Base-by-base conservation (phyloP, 257 asterid species). In the Salvia miltiorrhiza region DNA sequence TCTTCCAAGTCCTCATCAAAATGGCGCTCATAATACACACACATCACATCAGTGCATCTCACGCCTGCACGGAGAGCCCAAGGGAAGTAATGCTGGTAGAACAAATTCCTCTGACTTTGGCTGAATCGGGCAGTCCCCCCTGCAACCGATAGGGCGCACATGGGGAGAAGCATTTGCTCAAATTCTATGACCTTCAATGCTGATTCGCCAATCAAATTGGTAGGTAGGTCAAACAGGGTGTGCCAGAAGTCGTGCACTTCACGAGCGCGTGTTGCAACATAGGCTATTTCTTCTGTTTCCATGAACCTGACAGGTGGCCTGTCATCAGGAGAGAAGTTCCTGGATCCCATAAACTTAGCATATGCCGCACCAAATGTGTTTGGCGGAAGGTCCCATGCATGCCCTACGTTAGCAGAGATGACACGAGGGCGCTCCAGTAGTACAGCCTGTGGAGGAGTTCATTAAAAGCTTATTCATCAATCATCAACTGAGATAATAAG, bases 161-260 rank as follows among this genome's bases (percentile, higher is more conserved):
- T 87, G 26, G 99, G 97, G 67, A 94, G 96, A 20, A 87, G 74
- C 97, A 91, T 91, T 80, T 94, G 99, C 79, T 94, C 93, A 33
- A 91, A 94, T 70, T 94, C 99, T 35, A 94, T 87, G 41, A 94
- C 97, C 69, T 94, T 94, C 13, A 94, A 64, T 2, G 97, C 88
- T 32, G 96, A 85, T 81, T 94, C 99, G 64, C 99, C 97, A 0
- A 94, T 91, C 84, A 91, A 76, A 76, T 94, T 94, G 52, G 97
- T 91, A 8, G 97, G 97, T 19, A 94, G 87, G 30, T 68, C 99
- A 65, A 94, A 94, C 35, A 89, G 82, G 63, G 97, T 91, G 81
- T 87, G 99, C 99, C 99, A 89, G 49, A 94, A 87, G 76, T 94
- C 99, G 37, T 89, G 99, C 72, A 94, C 96, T 78, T 94, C 97